These are phyloP conservation scores for Pseudoscleropodium purum DNA, from an alignment of 225 moss, liverwort and hornwort genomes.

Conservation along the genomic window DNA sequence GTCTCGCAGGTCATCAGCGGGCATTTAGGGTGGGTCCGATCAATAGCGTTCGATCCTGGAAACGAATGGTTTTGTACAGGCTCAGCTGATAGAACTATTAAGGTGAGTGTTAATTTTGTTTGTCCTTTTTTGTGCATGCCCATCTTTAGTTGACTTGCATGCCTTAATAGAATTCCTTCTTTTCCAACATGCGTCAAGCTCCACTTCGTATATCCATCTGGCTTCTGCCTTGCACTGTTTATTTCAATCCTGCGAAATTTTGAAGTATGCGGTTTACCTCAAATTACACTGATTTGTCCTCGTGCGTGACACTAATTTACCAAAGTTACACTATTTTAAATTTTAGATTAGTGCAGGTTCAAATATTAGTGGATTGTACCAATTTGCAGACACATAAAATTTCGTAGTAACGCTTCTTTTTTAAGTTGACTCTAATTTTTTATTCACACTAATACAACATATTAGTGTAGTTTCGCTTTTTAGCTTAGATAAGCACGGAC, in stretches of 20 bases:
- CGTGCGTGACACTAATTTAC: not conserved
- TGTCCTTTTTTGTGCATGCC: not conserved
- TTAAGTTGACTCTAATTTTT: not conserved
- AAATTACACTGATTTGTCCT: not conserved
- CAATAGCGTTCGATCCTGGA: conserved; percentile 91
- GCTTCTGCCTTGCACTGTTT: not conserved
- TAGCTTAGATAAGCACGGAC: not conserved
- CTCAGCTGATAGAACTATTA: conserved; percentile 94
- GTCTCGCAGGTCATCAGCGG: conserved; percentile 84
- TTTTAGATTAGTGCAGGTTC: not conserved
- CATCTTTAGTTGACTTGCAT: not conserved
- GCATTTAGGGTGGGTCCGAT: conserved; percentile 96
- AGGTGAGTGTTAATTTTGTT: conserved; percentile 25
- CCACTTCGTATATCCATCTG: not conserved
- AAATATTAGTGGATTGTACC: not conserved
- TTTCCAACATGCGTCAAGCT: not conserved
- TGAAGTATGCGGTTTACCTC: not conserved
- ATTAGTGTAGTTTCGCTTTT: not conserved
- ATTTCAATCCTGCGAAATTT: not conserved
- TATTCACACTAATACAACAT: too few relatives aligned
- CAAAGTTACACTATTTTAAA: not conserved
- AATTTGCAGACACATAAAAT: not conserved
- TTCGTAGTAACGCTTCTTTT: not conserved
- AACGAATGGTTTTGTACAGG: conserved; percentile 99
- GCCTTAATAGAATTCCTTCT: not conserved